Evolutionary conservation across 176 grass and related monocot species (phyloP).

Genomic region (Oryza glaberrima): DNA sequence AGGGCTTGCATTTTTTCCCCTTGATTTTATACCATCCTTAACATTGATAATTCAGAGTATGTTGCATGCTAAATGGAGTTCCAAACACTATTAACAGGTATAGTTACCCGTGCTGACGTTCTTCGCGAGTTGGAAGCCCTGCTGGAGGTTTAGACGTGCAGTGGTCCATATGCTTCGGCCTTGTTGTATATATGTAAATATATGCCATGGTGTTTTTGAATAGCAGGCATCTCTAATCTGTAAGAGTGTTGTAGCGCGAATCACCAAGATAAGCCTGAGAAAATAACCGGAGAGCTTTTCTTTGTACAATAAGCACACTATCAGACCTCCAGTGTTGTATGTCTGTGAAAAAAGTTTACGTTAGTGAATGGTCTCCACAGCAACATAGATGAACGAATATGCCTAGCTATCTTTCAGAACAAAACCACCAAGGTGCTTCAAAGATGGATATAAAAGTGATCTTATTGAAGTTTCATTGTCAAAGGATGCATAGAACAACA

Average conservation of each 20-base stretch:
- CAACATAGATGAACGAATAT: not conserved
- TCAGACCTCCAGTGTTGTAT: constrained; percentile 33
- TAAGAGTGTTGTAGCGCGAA: constrained; percentile 25
- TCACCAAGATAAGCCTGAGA: constrained; percentile 35
- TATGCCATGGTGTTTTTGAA: constrained; percentile 26
- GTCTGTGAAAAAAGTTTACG: constrained; percentile 30
- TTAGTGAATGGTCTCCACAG: constrained; percentile 17
- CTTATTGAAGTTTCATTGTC: not conserved
- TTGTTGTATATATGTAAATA: constrained; percentile 59
- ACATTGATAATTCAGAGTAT: constrained; percentile 16
- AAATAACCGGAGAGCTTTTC: constrained; percentile 32
- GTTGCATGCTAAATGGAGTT: constrained; percentile 34
- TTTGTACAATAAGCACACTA: constrained; percentile 19
- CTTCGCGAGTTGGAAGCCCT: constrained; percentile 69
- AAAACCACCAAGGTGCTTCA: not conserved
- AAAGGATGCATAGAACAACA: not conserved
- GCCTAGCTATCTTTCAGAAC: not conserved
- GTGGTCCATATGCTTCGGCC: not conserved
- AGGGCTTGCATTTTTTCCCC: not conserved
- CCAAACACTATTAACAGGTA: constrained; percentile 66
- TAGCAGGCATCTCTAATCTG: constrained; percentile 35
- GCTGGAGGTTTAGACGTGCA: constrained; percentile 50
- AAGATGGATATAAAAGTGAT: not conserved
- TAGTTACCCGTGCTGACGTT: constrained; percentile 82
- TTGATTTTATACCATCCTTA: constrained; percentile 36